Percentiles rank a stretch among this genome's conserved stretches.
Conservation (phyloP, 495 filamentous ascomycete species). For the Tuber melanosporum region DNA sequence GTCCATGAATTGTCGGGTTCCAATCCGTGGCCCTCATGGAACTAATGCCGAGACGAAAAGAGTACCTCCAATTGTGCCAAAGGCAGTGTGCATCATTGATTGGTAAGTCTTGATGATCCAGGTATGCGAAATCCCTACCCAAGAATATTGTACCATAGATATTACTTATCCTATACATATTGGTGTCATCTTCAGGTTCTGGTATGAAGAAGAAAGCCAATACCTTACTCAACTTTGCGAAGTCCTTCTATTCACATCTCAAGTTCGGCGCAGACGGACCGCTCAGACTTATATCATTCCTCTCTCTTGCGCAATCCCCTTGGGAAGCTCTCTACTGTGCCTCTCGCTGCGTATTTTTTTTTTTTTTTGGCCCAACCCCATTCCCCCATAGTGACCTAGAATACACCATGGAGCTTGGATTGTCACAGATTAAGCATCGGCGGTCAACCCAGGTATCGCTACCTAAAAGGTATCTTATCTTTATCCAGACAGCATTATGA, state of each 20-base stretch:
- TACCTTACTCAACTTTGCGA: not conserved
- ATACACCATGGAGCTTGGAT: not conserved
- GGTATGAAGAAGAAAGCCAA: not conserved
- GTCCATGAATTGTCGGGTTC: slow-evolving; percentile 55
- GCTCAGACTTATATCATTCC: not conserved
- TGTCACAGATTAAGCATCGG: not conserved
- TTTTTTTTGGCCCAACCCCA: not conserved
- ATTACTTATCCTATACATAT: slow-evolving; percentile 48
- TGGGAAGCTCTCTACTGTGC: not conserved
- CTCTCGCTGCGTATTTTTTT: not conserved
- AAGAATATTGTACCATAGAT: slow-evolving; percentile 44
- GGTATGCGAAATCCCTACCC: not conserved
- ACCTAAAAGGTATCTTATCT: not conserved
- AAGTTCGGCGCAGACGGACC: not conserved
- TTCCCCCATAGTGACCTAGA: not conserved
- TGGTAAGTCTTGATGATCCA: slow-evolving; percentile 7
- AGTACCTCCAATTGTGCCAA: slow-evolving; percentile 61
- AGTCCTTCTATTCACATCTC: not conserved
- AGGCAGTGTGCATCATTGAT: slow-evolving; percentile 47
- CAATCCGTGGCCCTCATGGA: slow-evolving; percentile 76
- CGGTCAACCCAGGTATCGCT: not conserved
- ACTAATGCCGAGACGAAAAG: slow-evolving; percentile 76
- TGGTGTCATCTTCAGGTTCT: slow-evolving; percentile 14
- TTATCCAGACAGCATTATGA: not conserved
- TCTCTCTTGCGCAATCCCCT: not conserved